phyloP scores from a whole-genome alignment of 495 filamentous ascomycete species.

The Trichoderma gamsii region DNA sequence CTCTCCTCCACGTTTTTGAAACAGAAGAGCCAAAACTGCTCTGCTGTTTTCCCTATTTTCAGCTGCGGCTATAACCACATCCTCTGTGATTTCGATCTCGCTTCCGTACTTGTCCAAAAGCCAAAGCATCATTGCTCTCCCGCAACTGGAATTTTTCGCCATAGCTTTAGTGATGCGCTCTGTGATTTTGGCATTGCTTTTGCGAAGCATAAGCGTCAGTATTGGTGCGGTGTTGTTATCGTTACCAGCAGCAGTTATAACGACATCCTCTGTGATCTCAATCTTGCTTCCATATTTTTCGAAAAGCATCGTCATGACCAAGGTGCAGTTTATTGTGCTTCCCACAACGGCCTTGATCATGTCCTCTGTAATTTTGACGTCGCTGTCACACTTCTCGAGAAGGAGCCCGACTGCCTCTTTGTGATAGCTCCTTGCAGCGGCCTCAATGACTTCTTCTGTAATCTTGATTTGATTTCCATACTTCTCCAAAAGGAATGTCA shows the following conservation, averaged over 20 bases:
- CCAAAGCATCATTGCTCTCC: neutral
- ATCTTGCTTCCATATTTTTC: constrained; percentile 3
- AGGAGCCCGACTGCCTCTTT: neutral
- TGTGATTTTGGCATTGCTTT: neutral
- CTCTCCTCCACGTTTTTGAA: constrained; percentile 14
- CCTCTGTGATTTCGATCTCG: constrained; percentile 23
- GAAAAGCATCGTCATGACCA: neutral
- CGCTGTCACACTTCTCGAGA: constrained; percentile 16
- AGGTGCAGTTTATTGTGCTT: too few relatives aligned
- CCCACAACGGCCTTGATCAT: constrained; percentile 20
- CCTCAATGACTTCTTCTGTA: constrained; percentile 20
- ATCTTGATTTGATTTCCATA: constrained; percentile 17
- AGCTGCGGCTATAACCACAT: constrained; percentile 1
- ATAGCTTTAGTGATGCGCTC: neutral
- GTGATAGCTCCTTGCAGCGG: constrained; percentile 14
- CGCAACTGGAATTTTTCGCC: too few relatives aligned
- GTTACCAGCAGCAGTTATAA: neutral
- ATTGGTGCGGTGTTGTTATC: neutral
- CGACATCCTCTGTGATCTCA: neutral
- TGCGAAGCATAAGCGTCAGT: neutral
- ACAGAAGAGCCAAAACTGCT: neutral
- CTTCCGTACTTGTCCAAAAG: constrained; percentile 17
- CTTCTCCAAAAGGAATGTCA: constrained; percentile 16
- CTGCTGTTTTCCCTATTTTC: neutral
- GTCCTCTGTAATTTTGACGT: constrained; percentile 19